Evolutionary conservation across 2,329 filamentous ascomycete species (phyloP).

Genomic region (Sporothrix luriei): DNA sequence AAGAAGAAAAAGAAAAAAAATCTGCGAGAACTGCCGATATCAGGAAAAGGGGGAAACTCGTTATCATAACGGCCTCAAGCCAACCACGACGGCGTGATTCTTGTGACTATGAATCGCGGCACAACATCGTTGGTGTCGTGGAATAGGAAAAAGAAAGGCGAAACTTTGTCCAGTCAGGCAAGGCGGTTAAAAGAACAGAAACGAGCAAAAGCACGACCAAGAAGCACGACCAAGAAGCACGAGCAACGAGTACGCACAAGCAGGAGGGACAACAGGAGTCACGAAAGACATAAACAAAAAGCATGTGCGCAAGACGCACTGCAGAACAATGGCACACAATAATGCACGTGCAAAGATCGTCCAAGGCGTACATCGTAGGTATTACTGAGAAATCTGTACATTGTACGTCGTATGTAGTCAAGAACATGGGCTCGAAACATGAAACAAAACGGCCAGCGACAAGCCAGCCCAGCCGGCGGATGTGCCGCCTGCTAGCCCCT

Average conservation of each 20-base stretch:
- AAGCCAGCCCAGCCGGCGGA: neutral
- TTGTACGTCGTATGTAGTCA: neutral
- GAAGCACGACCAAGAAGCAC: no score
- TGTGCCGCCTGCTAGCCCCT: neutral
- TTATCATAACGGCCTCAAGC: no score
- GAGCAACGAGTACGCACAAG: no score
- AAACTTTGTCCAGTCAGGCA: conserved; percentile 16
- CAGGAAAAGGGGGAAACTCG: neutral
- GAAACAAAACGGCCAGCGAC: conserved; percentile 11
- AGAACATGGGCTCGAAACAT: conserved; percentile 12
- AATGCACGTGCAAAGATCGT: conserved; percentile 16
- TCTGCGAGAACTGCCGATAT: conserved; percentile 2
- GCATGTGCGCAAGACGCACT: conserved; percentile 18
- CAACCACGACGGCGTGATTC: neutral
- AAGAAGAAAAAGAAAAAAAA: no score
- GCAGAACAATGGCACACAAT: neutral
- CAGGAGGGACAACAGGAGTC: neutral
- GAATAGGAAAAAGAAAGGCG: neutral
- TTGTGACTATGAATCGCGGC: neutral
- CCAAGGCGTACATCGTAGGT: no score
- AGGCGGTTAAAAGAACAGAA: conserved; percentile 18
- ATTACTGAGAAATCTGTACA: no score
- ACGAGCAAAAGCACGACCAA: no score
- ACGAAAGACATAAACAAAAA: neutral
- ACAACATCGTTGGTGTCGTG: neutral